phyloP scores from a whole-genome alignment of 495 filamentous ascomycete species.

The Amniculicola lignicola region DNA sequence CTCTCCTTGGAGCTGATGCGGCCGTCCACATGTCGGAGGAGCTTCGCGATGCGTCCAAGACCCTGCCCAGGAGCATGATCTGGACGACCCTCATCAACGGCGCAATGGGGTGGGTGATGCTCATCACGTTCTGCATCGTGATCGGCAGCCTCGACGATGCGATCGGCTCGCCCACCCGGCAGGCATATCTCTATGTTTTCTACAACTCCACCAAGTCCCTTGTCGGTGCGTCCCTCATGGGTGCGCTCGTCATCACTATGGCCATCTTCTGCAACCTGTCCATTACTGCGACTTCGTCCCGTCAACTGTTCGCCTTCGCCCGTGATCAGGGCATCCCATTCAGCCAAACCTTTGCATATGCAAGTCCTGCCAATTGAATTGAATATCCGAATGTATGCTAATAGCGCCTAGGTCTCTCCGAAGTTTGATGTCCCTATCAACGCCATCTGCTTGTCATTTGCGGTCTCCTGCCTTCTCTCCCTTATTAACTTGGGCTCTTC shows the following conservation, averaged over 20 bases:
- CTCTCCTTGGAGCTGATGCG: slow-evolving; percentile 39
- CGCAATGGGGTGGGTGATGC: slow-evolving; percentile 28
- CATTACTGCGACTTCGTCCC: slow-evolving; percentile 55
- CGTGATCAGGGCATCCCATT: slow-evolving; percentile 56
- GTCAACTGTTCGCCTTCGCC: slow-evolving; percentile 59
- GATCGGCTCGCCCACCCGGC: slow-evolving; percentile 42
- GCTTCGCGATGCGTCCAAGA: slow-evolving; percentile 33
- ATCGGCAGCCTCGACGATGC: slow-evolving; percentile 47
- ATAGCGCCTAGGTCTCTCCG: slow-evolving; percentile 41
- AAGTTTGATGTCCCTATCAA: slow-evolving; percentile 54
- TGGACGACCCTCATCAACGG: slow-evolving; percentile 35
- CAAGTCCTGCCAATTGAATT: slow-evolving; percentile 33
- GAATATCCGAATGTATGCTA: not conserved
- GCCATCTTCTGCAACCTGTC: slow-evolving; percentile 50
- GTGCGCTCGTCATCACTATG: slow-evolving; percentile 50
- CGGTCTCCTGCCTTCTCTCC: slow-evolving; percentile 23
- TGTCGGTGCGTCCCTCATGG: slow-evolving; percentile 50
- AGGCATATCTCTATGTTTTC: slow-evolving; percentile 55
- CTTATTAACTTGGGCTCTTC: slow-evolving; percentile 48
- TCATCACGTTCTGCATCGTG: slow-evolving; percentile 19
- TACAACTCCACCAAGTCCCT: slow-evolving; percentile 50
- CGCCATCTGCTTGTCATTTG: slow-evolving; percentile 47
- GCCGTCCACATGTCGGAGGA: slow-evolving; percentile 40
- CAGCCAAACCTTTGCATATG: slow-evolving; percentile 49
- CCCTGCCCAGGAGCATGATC: slow-evolving; percentile 38